Evolutionary conservation across 441 rosid species (phyloP).

Genomic region (Adansonia gregorii): DNA sequence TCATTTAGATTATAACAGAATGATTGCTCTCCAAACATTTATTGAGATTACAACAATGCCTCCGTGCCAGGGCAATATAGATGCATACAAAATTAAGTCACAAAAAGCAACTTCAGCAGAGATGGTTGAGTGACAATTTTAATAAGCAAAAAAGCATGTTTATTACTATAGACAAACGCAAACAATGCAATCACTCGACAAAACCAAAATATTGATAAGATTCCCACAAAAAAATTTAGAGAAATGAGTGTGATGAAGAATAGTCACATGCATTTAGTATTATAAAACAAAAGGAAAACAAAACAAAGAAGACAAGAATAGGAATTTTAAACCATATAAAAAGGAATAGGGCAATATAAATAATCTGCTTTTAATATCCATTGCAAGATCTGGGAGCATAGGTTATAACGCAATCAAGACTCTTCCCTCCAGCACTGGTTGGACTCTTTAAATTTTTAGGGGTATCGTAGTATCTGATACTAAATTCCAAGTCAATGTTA

Average conservation of each 20-base stretch:
- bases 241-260: neutral
- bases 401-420: neutral
- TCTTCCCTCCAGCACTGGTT: neutral
- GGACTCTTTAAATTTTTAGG: neutral
- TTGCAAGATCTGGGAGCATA: too few relatives aligned
- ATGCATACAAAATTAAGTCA: neutral
- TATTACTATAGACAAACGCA: constrained; percentile 15
- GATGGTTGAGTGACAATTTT: constrained; percentile 4
- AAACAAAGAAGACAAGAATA: neutral
- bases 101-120: constrained; percentile 2
- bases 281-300: neutral
- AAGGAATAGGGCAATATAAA: neutral
- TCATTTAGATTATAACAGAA: constrained; percentile 15
- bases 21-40: constrained; percentile 10
- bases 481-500: constrained; percentile 18
- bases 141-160: neutral
- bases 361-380: too few relatives aligned
- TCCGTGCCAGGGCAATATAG: neutral
- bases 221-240: neutral
- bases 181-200: neutral
- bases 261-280: neutral
- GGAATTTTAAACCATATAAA: neutral
- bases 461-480: constrained; percentile 6
- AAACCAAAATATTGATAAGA: too few relatives aligned
- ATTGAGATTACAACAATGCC: constrained; percentile 9